Percentiles rank a stretch among this genome's conserved stretches.
phyloP scores from a whole-genome alignment of 306 rosid genomes.

The Canavalia ensiformis region DNA sequence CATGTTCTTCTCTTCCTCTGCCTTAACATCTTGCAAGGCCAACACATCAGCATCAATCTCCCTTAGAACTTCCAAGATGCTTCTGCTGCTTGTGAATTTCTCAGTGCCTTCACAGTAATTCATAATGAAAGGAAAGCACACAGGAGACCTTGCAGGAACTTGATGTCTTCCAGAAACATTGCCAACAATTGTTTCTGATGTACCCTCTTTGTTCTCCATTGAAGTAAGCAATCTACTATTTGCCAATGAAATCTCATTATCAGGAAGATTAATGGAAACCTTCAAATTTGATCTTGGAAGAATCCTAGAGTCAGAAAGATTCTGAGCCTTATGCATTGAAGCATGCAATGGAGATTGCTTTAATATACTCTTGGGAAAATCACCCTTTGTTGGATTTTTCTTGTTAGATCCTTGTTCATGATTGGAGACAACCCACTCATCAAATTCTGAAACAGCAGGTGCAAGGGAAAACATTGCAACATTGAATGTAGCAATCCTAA shows the following conservation, averaged over 20 bases:
- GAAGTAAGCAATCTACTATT: conserved; percentile 61
- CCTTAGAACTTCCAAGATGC: conserved; percentile 76
- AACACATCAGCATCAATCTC: conserved; percentile 84
- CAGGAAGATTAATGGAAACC: conserved; percentile 89
- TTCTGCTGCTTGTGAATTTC: conserved; percentile 64
- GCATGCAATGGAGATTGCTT: conserved; percentile 76
- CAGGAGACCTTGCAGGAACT: conserved; percentile 82
- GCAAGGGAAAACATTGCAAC: conserved; percentile 96
- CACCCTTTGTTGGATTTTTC: conserved; percentile 43
- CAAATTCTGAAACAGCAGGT: conserved; percentile 77
- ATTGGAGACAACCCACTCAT: conserved; percentile 38
- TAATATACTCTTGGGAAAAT: conserved; percentile 77
- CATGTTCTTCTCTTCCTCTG: conserved; percentile 88
- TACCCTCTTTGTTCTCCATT: conserved; percentile 47
- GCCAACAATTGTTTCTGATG: conserved; percentile 45
- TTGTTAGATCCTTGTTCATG: conserved; percentile 45
- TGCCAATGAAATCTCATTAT: conserved; percentile 83
- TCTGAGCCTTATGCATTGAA: conserved; percentile 48
- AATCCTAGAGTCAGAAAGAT: conserved; percentile 48
- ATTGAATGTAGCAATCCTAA: conserved; percentile 78
- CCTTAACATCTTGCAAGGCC: conserved; percentile 91
- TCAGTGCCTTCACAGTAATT: conserved; percentile 60
- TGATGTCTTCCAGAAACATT: conserved; percentile 58
- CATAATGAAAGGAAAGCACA: conserved; percentile 69
- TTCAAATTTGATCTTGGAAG: conserved; percentile 65